These are phyloP conservation scores for Phellopilus nigrolimitatus DNA, from an alignment of 1,284 basidiomycete species.

Conservation along the genomic window DNA sequence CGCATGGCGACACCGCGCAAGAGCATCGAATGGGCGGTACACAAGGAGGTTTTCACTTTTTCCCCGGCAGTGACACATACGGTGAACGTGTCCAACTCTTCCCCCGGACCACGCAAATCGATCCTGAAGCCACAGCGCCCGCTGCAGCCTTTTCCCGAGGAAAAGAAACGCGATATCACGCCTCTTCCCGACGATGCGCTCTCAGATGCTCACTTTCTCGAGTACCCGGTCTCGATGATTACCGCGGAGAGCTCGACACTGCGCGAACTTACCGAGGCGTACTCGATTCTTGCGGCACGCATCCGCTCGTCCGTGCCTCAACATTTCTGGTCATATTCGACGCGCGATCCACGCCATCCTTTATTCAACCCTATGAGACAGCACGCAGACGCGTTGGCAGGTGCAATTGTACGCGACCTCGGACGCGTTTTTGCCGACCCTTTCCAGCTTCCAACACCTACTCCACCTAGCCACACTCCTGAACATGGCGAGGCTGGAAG, in stretches of 20 bases:
- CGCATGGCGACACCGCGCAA: conserved; percentile 3
- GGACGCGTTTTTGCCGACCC: conserved; percentile 59
- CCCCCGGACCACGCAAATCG: conserved; percentile 42
- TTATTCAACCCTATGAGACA: conserved; percentile 63
- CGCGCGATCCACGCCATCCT: conserved; percentile 55
- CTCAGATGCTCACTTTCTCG: conserved; percentile 57
- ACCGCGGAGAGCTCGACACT: conserved; percentile 43
- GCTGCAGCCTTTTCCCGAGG: conserved; percentile 36
- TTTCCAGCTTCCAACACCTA: conserved; percentile 29
- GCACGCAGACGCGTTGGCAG: conserved; percentile 43
- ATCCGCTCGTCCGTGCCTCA: conserved; percentile 44
- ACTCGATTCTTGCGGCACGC: conserved; percentile 61
- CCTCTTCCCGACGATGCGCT: conserved; percentile 68
- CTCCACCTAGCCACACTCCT: conserved; percentile 24
- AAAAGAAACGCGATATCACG: conserved; percentile 52
- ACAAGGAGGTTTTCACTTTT: conserved; percentile 15
- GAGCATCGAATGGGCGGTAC: conserved; percentile 21
- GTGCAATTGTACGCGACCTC: conserved; percentile 58
- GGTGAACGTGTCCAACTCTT: conserved; percentile 23
- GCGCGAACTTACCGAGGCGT: conserved; percentile 62
- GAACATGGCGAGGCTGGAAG: conserved; percentile 17
- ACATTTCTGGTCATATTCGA: conserved; percentile 39
- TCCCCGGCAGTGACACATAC: conserved; percentile 9
- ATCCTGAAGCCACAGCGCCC: conserved; percentile 46
- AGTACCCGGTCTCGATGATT: conserved; percentile 54